Conservation (phyloP, 2,329 filamentous ascomycete species). For the Orbilia blumenaviensis region DNA sequence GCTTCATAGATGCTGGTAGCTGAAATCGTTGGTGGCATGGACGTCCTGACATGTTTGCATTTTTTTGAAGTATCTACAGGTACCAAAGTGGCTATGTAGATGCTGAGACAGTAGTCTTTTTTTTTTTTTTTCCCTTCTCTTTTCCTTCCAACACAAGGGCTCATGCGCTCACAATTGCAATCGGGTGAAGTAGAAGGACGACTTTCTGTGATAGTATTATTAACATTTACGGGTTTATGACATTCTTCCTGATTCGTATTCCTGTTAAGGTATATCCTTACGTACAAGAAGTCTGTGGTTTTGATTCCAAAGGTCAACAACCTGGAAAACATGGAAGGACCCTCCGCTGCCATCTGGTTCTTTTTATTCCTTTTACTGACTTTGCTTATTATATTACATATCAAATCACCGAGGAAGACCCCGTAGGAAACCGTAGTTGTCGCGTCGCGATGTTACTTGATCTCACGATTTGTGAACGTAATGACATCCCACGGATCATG, state of each 20-base stretch:
- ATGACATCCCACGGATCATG: slow-evolving; percentile 47
- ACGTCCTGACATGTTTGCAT: too few relatives aligned
- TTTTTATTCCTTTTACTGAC: not conserved
- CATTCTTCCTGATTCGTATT: slow-evolving; percentile 19
- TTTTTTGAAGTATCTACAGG: slow-evolving; percentile 6
- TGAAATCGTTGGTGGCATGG: slow-evolving; percentile 13
- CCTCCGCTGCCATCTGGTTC: slow-evolving; percentile 34
- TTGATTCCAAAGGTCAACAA: slow-evolving; percentile 42
- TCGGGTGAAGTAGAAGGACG: not conserved
- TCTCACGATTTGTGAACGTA: slow-evolving; percentile 51
- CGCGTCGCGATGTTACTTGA: slow-evolving; percentile 44
- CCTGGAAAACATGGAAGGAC: slow-evolving; percentile 43
- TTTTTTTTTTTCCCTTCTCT: too few relatives aligned
- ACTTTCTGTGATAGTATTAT: not conserved
- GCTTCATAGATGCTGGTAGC: slow-evolving; percentile 24
- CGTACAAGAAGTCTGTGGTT: slow-evolving; percentile 21
- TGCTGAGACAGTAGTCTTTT: not conserved
- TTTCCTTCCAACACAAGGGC: slow-evolving; percentile 1
- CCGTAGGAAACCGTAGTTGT: slow-evolving; percentile 16
- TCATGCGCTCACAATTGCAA: slow-evolving; percentile 7
- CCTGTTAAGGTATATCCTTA: slow-evolving; percentile 31
- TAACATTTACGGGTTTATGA: slow-evolving; percentile 6
- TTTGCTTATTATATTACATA: slow-evolving; percentile 39
- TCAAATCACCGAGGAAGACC: slow-evolving; percentile 17
- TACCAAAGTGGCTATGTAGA: slow-evolving; percentile 26